Base-by-base conservation (phyloP, 306 rosid species). In the Hylodesmum podocarpum region DNA sequence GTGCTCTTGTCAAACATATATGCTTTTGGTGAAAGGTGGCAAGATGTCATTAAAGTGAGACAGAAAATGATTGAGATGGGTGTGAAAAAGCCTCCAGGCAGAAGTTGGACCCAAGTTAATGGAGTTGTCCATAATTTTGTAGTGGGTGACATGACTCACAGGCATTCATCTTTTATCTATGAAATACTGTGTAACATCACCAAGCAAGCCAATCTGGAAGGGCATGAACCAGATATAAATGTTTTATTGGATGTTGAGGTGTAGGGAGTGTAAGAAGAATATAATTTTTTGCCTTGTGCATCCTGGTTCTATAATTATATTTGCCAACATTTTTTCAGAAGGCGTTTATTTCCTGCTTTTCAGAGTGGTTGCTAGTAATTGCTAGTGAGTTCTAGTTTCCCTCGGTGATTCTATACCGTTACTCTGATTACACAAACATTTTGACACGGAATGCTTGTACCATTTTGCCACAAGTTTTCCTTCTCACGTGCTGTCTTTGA, bases 91-190 rank as follows among this genome's bases (percentile, higher is more conserved):
- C 87, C 94, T 34, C 74, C 86, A 1, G 96, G 96, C 37, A 80
- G 84, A 82, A 93, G 98, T 75, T 87, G 92, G 88, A 70, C 86
- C 70, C 91, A 89, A 84, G 80, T 86, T 68, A 31, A 89, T 41
- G 90, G 93, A 51, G 87, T 29, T 53, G 55, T 84, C 67, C 89
- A 89, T 72, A 77, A 77, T 80, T 93, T 93, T 86, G 51, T 86
- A 46, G 91, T 81, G 1, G 88, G 87, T 19, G 96, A 93, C 65
- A 70, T 71, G 53, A 79, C 83, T 61, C 96, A 93, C 63, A 81
- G 79, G 85, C 84, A 87, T 62, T 84, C 80, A 41, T 66, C 72
- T 74, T 69, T 72, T 14, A 82, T 93, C 33, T 82, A 85, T 67
- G 83, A 88, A 82, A 82, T 79, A 77, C 84, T 87, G 40, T 55